Percentiles rank a stretch among this genome's conserved stretches.
Conservation (phyloP, 148 eudicot species). For the Selenicereus undatus region DNA sequence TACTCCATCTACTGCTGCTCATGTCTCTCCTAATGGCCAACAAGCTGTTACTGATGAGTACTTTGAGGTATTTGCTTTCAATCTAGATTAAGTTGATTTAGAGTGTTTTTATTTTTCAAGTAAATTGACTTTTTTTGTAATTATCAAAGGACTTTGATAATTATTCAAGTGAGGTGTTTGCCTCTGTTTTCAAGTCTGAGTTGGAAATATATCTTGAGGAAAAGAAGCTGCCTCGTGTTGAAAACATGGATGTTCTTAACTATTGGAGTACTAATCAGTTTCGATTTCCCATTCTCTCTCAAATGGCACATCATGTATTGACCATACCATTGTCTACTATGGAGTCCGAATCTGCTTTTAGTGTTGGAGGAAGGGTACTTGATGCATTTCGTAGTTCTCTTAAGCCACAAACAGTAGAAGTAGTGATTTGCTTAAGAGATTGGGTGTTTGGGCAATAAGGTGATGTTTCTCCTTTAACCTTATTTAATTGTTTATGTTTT, state of each 20-base stretch:
- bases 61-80: not conserved
- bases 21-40: not conserved
- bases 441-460: not conserved
- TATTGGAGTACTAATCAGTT: not conserved
- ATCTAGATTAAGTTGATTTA: not conserved
- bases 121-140: not conserved
- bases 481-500: too few relatives aligned
- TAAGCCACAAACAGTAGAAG: not conserved
- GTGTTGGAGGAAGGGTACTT: not conserved
- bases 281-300: not conserved
- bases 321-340: not conserved
- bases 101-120: not conserved
- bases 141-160: not conserved
- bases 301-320: not conserved
- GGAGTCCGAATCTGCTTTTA: too few relatives aligned
- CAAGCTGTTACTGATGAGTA: not conserved
- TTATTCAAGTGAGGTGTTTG: not conserved
- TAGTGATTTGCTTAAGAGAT: not conserved
- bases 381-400: not conserved
- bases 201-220: not conserved
- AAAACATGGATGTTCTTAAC: not conserved
- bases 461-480: too few relatives aligned
- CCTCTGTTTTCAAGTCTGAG: not conserved
- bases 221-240: not conserved
- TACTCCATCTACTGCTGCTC: not conserved